phyloP scores from a whole-genome alignment of 768 basidiomycete species.

The Lactifluus hygrophoroides region DNA sequence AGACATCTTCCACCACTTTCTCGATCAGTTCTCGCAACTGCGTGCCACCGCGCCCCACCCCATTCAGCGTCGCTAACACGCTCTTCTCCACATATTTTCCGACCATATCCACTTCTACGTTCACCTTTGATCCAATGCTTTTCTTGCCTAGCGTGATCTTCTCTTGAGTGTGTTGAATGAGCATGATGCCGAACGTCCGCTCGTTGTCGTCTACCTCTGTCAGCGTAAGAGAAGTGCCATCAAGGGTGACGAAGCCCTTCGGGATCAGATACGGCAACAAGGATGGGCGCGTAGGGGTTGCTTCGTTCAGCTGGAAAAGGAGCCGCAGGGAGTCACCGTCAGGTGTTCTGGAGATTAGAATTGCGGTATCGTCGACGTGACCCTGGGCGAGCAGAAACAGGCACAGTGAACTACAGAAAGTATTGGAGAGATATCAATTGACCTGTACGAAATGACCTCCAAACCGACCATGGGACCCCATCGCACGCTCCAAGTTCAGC shows the following conservation, averaged over 20 bases:
- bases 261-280: conserved; percentile 78
- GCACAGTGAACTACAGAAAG: neutral
- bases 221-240: conserved; percentile 89
- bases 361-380: conserved; percentile 88
- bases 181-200: conserved; percentile 79
- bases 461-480: conserved; percentile 85
- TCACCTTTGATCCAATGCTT: conserved; percentile 69
- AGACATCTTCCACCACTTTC: conserved; percentile 46
- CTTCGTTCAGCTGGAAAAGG: conserved; percentile 63
- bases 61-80: conserved; percentile 57
- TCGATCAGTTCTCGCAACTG: conserved; percentile 38
- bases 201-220: conserved; percentile 62
- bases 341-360: conserved; percentile 46
- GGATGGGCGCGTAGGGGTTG: conserved; percentile 49
- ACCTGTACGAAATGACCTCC: conserved; percentile 99
- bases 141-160: conserved; percentile 79
- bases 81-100: conserved; percentile 89
- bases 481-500: conserved; percentile 91
- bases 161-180: conserved; percentile 89
- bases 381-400: conserved; percentile 41
- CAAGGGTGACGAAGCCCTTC: conserved; percentile 92
- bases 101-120: conserved; percentile 93
- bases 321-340: conserved; percentile 90
- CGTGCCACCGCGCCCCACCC: conserved; percentile 41
- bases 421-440: conserved; percentile 15